Conservation (phyloP, 148 eudicot genomes). For the Silene conica region DNA sequence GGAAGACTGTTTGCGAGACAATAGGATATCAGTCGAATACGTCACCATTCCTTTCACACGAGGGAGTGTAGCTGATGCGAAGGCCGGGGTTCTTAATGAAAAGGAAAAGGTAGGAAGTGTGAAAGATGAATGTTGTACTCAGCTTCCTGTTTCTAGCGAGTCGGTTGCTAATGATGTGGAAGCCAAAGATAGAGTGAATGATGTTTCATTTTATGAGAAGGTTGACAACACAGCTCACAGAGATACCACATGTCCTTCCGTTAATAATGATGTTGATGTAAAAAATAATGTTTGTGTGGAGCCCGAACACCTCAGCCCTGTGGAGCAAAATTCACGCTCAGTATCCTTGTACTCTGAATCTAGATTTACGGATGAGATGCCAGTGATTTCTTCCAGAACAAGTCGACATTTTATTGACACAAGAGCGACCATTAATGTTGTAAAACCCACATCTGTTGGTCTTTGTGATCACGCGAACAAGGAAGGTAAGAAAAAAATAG, state of each 20-base stretch:
- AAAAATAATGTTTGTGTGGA: conserved; percentile 7
- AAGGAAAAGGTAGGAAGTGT: conserved; percentile 12
- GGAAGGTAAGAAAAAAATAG: conserved; percentile 15
- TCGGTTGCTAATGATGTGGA: conserved; percentile 13
- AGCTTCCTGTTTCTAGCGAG: conserved; percentile 23
- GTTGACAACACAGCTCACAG: conserved; percentile 22
- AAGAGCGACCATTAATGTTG: conserved; percentile 12
- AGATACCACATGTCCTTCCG: conserved; percentile 18
- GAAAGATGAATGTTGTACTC: conserved; percentile 12
- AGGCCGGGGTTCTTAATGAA: background rate
- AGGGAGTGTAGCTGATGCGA: background rate
- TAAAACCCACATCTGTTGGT: conserved; percentile 20
- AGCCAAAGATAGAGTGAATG: conserved; percentile 25
- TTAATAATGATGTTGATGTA: background rate
- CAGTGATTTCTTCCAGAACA: conserved; percentile 15
- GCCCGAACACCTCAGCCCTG: conserved; percentile 3
- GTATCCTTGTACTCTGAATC: conserved; percentile 20
- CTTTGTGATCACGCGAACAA: conserved; percentile 12
- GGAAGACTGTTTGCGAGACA: conserved; percentile 3
- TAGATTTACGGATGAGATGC: conserved; percentile 15
- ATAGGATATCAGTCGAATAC: conserved; percentile 8
- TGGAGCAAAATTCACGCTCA: conserved; percentile 24
- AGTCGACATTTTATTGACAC: conserved; percentile 19
- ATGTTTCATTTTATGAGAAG: conserved; percentile 16
- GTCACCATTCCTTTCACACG: conserved; percentile 6